Evolutionary conservation across 2,329 filamentous ascomycete genomes (phyloP).

Genomic region (Fusarium metavorans): DNA sequence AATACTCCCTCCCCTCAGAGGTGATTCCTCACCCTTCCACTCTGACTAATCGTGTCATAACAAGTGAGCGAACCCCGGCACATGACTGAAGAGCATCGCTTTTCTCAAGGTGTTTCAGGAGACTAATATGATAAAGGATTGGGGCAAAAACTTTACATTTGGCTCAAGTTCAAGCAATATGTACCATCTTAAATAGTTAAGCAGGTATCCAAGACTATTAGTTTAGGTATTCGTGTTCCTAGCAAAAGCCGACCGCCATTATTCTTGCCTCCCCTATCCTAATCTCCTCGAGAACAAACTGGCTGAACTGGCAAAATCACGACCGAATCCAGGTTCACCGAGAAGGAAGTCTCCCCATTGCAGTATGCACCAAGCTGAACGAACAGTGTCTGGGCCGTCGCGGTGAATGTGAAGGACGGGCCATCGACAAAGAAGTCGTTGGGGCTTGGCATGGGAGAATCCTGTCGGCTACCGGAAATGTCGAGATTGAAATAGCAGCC

Average conservation of each 20-base stretch:
- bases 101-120: background rate
- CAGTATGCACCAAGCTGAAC: background rate
- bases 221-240: background rate
- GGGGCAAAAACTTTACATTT: background rate
- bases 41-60: background rate
- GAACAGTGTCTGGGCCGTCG: background rate
- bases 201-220: background rate
- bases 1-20: background rate
- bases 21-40: background rate
- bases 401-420: background rate
- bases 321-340: background rate
- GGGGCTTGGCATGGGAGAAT: background rate
- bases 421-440: background rate
- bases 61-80: too few species aligned
- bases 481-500: background rate
- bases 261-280: background rate
- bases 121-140: background rate
- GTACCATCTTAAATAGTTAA: background rate
- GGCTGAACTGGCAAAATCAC: background rate
- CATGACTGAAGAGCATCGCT: background rate
- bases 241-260: background rate
- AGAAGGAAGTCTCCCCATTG: too few species aligned
- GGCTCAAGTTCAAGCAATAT: background rate
- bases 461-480: background rate
- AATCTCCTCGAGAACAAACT: background rate